A percentile compares a stretch with the other conserved stretches of the same genome.
Conservation (phyloP, 768 basidiomycete species). For the Suillus tomentosus region DNA sequence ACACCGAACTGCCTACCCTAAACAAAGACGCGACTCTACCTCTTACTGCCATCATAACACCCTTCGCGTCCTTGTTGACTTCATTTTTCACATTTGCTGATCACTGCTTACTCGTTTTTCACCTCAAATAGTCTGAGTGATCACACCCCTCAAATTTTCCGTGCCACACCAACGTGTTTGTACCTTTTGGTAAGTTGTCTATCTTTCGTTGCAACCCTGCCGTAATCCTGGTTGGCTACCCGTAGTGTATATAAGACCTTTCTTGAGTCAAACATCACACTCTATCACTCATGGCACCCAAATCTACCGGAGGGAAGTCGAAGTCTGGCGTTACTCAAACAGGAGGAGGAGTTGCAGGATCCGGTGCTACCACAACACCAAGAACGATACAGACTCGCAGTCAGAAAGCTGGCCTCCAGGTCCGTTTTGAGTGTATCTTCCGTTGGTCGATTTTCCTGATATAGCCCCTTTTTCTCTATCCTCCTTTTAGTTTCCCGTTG, state of each 20-base stretch:
- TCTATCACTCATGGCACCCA: conserved; percentile 44
- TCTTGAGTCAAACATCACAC: not conserved
- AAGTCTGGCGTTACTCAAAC: conserved; percentile 42
- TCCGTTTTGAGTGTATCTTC: conserved; percentile 31
- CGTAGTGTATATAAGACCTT: not conserved
- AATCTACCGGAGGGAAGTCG: conserved; percentile 64
- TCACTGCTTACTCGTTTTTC: not conserved
- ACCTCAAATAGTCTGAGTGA: not conserved
- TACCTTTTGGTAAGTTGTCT: not conserved
- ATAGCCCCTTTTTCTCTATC: conserved; percentile 3
- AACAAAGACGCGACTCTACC: conserved; percentile 33
- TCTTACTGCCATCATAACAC: conserved; percentile 32
- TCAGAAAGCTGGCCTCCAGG: conserved; percentile 87
- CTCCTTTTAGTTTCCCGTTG: conserved; percentile 80
- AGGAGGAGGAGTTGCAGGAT: conserved; percentile 21
- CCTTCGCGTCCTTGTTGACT: conserved; percentile 11
- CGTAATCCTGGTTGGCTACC: not conserved
- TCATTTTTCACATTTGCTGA: conserved; percentile 2
- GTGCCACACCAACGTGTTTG: not conserved
- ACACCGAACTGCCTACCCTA: conserved; percentile 35
- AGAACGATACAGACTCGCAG: conserved; percentile 65
- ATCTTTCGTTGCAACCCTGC: not conserved
- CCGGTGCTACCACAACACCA: conserved; percentile 32
- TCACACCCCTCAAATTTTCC: not conserved
- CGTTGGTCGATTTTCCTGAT: conserved; percentile 5